Evolutionary conservation across 1,284 basidiomycete species (phyloP).

Genomic region (Cryptococcus sp.): DNA sequence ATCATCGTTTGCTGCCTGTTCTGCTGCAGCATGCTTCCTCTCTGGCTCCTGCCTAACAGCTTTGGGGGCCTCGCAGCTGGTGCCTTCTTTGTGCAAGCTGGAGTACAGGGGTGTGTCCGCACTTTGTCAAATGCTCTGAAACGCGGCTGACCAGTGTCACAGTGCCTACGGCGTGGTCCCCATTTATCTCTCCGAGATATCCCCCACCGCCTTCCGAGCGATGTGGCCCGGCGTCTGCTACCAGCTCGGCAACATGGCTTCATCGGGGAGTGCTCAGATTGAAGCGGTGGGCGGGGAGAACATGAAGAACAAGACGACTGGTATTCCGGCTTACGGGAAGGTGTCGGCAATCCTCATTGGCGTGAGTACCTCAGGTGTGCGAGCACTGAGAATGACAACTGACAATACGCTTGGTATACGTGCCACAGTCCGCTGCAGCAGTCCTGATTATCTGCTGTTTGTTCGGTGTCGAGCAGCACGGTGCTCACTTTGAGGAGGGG

Average conservation of each 20-base stretch:
- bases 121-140: no score
- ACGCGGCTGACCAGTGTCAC: constrained; percentile 42
- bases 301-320: constrained; percentile 23
- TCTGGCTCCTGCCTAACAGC: constrained; percentile 69
- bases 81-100: constrained; percentile 65
- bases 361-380: constrained; percentile 35
- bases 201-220: constrained; percentile 54
- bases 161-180: constrained; percentile 18
- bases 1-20: constrained; percentile 56
- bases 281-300: constrained; percentile 63
- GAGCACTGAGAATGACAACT: background rate
- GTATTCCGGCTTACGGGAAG: constrained; percentile 71
- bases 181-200: constrained; percentile 69
- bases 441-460: constrained; percentile 48
- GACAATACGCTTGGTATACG: background rate
- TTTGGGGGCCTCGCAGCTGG: constrained; percentile 24
- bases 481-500: constrained; percentile 71
- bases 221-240: constrained; percentile 65
- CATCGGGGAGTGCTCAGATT: constrained; percentile 79
- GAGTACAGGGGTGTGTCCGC: constrained; percentile 59
- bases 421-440: constrained; percentile 6
- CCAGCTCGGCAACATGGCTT: constrained; percentile 62
- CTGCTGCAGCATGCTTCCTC: constrained; percentile 49
- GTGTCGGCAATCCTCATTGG: constrained; percentile 81
- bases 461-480: constrained; percentile 54